These are phyloP conservation scores for Aspergillus incahuasiensis DNA, from an alignment of 495 filamentous ascomycete species.

Conservation along the genomic window DNA sequence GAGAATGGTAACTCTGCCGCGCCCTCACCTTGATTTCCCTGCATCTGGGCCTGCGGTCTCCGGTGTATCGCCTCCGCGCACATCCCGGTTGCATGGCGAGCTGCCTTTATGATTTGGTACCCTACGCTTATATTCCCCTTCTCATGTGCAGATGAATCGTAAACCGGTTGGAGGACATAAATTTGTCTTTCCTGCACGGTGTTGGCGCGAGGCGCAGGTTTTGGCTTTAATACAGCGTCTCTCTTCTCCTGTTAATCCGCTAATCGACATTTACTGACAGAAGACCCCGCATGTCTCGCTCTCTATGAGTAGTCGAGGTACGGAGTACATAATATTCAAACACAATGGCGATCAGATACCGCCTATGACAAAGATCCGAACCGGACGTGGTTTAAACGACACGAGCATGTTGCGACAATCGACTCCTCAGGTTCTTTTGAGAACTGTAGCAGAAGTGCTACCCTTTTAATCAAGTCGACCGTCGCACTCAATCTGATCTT, in stretches of 20 bases:
- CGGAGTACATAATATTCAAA: not conserved
- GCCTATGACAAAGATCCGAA: not conserved
- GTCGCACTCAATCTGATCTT: not conserved
- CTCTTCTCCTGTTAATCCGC: not conserved
- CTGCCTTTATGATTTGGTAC: constrained; percentile 13
- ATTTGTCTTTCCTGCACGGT: constrained; percentile 2
- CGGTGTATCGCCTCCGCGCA: constrained; percentile 8
- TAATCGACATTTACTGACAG: not conserved
- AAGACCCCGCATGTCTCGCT: not conserved
- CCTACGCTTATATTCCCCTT: constrained; percentile 13
- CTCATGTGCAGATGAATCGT: not conserved
- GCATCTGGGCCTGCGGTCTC: constrained; percentile 11
- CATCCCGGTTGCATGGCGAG: constrained; percentile 13
- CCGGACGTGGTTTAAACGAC: not conserved
- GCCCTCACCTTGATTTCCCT: constrained; percentile 6
- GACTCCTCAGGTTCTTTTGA: not conserved
- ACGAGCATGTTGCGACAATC: not conserved
- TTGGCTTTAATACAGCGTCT: constrained; percentile 5
- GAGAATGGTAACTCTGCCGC: constrained; percentile 8
- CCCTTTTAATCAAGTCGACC: not conserved
- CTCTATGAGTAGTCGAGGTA: not conserved
- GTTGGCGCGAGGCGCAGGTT: not conserved
- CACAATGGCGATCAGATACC: not conserved
- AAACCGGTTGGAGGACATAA: constrained; percentile 7
- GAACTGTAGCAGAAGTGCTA: not conserved